These are phyloP conservation scores for Podila clonocystis DNA, from an alignment of 192 early-diverging fungal genomes.

Conservation along the genomic window DNA sequence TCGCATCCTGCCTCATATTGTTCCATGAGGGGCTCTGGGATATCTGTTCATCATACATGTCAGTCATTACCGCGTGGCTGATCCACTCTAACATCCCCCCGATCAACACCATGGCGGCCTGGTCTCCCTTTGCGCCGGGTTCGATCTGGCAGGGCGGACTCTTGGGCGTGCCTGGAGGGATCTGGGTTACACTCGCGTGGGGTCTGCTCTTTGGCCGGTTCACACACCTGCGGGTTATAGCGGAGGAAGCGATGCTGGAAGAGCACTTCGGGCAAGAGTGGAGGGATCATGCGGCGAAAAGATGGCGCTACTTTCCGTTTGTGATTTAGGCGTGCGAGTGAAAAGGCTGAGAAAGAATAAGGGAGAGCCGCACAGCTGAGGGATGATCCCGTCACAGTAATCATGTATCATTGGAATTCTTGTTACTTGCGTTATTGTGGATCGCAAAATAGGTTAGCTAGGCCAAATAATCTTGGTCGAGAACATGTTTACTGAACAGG, in stretches of 20 bases:
- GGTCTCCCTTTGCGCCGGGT: background rate
- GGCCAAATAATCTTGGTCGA: no score
- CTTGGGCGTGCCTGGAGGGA: background rate
- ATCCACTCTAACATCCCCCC: background rate
- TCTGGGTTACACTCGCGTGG: background rate
- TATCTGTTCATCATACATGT: background rate
- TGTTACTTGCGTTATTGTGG: no score
- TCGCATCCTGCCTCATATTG: background rate
- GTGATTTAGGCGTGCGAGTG: background rate
- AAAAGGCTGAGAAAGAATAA: no score
- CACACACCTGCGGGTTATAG: background rate
- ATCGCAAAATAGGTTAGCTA: no score
- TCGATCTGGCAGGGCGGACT: no score
- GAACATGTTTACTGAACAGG: no score
- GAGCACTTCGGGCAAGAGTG: constrained; percentile 10
- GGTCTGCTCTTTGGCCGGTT: background rate
- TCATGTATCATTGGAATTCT: no score
- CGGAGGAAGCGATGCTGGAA: constrained; percentile 4
- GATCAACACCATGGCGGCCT: background rate
- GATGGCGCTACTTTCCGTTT: constrained; percentile 11
- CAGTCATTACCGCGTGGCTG: no score
- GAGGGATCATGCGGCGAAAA: background rate
- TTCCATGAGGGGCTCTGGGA: constrained; percentile 14
- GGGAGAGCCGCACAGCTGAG: no score
- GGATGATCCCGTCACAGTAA: no score